These are phyloP conservation scores for Fraxinus sp. DNA, from an alignment of 305 asterid species.

Conservation along the genomic window DNA sequence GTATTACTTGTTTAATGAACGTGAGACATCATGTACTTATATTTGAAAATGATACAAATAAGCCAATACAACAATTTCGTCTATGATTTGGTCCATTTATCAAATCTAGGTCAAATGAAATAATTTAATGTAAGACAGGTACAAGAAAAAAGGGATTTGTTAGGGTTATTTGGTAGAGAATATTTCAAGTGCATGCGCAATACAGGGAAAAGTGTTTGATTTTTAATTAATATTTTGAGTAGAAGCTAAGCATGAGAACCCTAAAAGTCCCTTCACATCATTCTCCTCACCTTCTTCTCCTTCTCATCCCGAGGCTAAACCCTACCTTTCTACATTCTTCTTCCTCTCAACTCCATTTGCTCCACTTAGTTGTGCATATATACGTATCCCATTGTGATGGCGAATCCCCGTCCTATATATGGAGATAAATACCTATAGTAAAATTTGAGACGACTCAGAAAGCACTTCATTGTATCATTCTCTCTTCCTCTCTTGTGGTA, in stretches of 20 bases:
- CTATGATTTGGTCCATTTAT: constrained; percentile 13
- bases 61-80: constrained; percentile 37
- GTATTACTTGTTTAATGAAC: neutral
- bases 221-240: constrained; percentile 43
- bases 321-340: constrained; percentile 19
- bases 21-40: neutral
- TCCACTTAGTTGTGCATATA: neutral
- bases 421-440: neutral
- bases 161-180: constrained; percentile 41
- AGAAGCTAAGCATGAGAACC: constrained; percentile 77
- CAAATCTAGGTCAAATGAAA: neutral
- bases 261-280: constrained; percentile 63
- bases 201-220: constrained; percentile 35
- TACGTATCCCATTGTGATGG: neutral
- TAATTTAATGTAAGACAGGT: constrained; percentile 17
- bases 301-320: constrained; percentile 57
- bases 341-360: neutral
- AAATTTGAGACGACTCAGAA: neutral
- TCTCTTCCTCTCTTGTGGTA: neutral
- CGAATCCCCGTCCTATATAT: neutral
- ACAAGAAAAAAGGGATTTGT: constrained; percentile 29
- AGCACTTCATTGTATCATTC: neutral
- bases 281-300: constrained; percentile 64
- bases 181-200: constrained; percentile 71
- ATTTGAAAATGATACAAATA: constrained; percentile 10